Evolutionary conservation across 495 filamentous ascomycete genomes (phyloP).

Genomic region (Talaromyces trachyspermus): DNA sequence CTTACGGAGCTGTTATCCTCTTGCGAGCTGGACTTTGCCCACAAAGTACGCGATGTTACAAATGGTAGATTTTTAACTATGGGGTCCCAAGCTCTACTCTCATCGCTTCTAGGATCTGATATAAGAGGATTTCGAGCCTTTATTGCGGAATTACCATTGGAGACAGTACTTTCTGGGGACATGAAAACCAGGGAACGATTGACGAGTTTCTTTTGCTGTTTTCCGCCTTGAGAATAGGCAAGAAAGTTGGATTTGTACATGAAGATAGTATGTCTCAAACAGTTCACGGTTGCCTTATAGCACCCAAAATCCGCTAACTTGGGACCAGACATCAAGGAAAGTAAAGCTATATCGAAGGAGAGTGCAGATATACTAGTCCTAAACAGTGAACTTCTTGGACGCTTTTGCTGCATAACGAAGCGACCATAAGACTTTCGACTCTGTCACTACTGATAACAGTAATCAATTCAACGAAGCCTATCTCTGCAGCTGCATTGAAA

Average conservation of each 20-base stretch:
- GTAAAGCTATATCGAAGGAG: constrained; percentile 13
- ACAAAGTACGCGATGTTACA: constrained; percentile 31
- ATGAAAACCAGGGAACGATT: constrained; percentile 27
- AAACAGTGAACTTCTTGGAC: constrained; percentile 34
- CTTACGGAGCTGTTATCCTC: constrained; percentile 11
- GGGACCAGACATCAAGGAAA: constrained; percentile 25
- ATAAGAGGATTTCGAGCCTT: constrained; percentile 47
- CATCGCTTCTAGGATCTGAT: constrained; percentile 59
- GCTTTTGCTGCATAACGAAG: constrained; percentile 56
- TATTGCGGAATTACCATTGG: constrained; percentile 39
- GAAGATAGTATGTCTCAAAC: constrained; percentile 54
- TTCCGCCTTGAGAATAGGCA: constrained; percentile 65
- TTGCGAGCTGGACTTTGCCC: constrained; percentile 27
- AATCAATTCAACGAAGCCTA: constrained; percentile 60
- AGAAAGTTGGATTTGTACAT: constrained; percentile 67
- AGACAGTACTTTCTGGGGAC: constrained; percentile 32
- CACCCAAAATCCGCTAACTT: too few species aligned
- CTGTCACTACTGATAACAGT: constrained; percentile 68
- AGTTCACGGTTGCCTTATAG: too few species aligned
- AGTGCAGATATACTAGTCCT: constrained; percentile 21
- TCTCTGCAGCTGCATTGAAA: constrained; percentile 49
- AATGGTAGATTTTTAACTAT: constrained; percentile 50
- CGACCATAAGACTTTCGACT: constrained; percentile 62
- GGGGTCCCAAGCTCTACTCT: constrained; percentile 73
- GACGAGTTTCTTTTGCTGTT: constrained; percentile 56